Evolutionary conservation across 1,139 yeast species (phyloP).

Genomic region (Saccharomyces pastorianus): DNA sequence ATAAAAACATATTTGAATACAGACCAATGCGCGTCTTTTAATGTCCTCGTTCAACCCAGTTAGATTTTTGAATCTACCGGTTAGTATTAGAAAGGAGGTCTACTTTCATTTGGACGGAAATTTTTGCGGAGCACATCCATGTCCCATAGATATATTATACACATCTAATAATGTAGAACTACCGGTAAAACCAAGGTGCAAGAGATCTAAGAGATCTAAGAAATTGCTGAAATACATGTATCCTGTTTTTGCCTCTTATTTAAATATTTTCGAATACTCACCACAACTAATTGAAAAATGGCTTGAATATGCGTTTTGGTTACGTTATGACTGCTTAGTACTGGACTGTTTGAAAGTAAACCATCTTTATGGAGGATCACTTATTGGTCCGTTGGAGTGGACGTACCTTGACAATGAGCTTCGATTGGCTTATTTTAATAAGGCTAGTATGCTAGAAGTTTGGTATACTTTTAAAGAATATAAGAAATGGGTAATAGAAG

Average conservation of each 20-base stretch:
- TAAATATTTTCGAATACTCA: slow-evolving; percentile 23
- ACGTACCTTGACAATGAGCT: slow-evolving; percentile 15
- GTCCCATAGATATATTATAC: slow-evolving; percentile 4
- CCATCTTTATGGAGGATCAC: slow-evolving; percentile 20
- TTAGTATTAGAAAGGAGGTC: slow-evolving; percentile 21
- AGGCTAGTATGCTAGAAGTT: slow-evolving; percentile 18
- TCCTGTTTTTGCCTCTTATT: slow-evolving; percentile 15
- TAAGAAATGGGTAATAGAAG: slow-evolving; percentile 15
- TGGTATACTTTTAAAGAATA: slow-evolving; percentile 27
- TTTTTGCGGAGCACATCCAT: slow-evolving; percentile 11
- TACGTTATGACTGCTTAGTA: slow-evolving; percentile 26
- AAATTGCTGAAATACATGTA: slow-evolving; percentile 8
- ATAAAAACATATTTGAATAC: too few relatives aligned
- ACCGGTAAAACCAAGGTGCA: slow-evolving; percentile 1
- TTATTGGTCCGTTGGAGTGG: slow-evolving; percentile 23
- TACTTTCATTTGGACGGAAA: slow-evolving; percentile 22
- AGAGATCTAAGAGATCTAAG: slow-evolving; percentile 3
- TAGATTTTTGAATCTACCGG: slow-evolving; percentile 20
- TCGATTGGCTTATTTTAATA: slow-evolving; percentile 19
- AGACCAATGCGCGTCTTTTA: not conserved
- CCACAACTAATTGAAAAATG: slow-evolving; percentile 19
- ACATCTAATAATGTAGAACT: slow-evolving; percentile 7
- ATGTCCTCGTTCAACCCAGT: slow-evolving; percentile 7
- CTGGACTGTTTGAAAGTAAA: slow-evolving; percentile 26
- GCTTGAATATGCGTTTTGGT: slow-evolving; percentile 23